phyloP scores from a whole-genome alignment of 768 basidiomycete genomes.

The Daedalea quercina region DNA sequence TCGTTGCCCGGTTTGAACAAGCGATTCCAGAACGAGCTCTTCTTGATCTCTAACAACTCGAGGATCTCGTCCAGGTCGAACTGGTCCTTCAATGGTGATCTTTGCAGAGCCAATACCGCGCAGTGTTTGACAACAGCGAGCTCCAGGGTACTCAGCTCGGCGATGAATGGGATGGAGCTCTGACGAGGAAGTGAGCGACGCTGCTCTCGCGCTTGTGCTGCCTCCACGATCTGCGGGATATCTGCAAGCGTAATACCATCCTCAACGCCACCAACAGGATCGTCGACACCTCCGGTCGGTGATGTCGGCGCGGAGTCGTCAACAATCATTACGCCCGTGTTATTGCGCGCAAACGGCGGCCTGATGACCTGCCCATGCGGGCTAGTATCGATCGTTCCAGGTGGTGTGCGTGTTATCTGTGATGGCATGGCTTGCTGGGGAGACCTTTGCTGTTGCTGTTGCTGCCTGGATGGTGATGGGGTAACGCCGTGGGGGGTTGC shows the following conservation, averaged over 20 bases:
- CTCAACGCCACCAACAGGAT: slow-evolving; percentile 59
- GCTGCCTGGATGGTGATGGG: slow-evolving; percentile 7
- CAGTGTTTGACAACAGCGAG: slow-evolving; percentile 88
- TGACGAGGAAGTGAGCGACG: slow-evolving; percentile 76
- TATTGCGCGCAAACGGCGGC: slow-evolving; percentile 68
- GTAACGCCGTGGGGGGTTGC: slow-evolving; percentile 20
- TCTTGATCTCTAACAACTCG: slow-evolving; percentile 89
- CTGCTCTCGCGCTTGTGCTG: slow-evolving; percentile 84
- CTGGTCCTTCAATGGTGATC: slow-evolving; percentile 72
- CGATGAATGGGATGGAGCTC: slow-evolving; percentile 75
- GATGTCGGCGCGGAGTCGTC: slow-evolving; percentile 75
- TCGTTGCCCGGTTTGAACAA: slow-evolving; percentile 79
- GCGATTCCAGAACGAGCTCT: slow-evolving; percentile 94
- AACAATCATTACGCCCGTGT: slow-evolving; percentile 84
- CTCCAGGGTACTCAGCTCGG: slow-evolving; percentile 79
- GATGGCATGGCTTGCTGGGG: slow-evolving; percentile 12
- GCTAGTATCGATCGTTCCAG: slow-evolving; percentile 22
- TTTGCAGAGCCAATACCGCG: slow-evolving; percentile 73
- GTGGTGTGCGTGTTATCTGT: slow-evolving; percentile 25
- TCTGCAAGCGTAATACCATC: slow-evolving; percentile 92
- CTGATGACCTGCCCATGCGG: slow-evolving; percentile 46
- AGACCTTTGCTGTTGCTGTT: slow-evolving; percentile 18
- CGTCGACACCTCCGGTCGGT: slow-evolving; percentile 49
- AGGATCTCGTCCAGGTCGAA: slow-evolving; percentile 90
- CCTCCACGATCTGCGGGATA: slow-evolving; percentile 89